Conservation (phyloP, 1,284 basidiomycete species). For the Schizophyllum commune region DNA sequence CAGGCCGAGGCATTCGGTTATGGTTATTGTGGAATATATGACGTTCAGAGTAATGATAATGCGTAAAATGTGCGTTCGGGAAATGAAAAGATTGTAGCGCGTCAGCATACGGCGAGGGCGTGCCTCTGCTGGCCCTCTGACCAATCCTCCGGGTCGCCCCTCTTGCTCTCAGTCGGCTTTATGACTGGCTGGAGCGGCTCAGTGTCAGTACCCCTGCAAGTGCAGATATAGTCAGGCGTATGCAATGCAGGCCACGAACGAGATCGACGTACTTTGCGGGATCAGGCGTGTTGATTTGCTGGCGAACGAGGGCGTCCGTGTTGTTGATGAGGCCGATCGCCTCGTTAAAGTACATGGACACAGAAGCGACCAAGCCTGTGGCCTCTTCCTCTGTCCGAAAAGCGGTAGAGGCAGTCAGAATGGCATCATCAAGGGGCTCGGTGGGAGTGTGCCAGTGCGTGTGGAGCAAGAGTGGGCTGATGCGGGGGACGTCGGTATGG, state of each 20-base stretch:
- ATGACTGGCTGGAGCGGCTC: background rate
- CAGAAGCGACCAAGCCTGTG: background rate
- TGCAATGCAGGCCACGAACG: background rate
- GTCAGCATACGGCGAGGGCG: too few species aligned
- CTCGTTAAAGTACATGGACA: background rate
- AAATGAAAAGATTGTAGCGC: too few species aligned
- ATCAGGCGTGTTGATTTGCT: background rate
- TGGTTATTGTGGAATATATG: too few species aligned
- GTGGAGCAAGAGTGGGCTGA: background rate
- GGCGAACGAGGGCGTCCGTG: background rate
- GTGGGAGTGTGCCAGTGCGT: background rate
- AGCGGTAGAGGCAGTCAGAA: background rate
- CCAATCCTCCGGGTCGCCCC: too few species aligned
- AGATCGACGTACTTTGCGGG: background rate
- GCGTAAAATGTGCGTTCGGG: too few species aligned
- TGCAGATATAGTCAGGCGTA: too few species aligned
- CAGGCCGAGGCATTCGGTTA: too few species aligned
- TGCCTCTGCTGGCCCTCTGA: too few species aligned
- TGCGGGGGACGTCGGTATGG: background rate
- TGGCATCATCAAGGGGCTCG: background rate
- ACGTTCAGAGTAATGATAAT: too few species aligned
- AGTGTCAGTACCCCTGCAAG: background rate
- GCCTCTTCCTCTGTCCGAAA: background rate
- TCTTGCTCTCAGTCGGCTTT: too few species aligned
- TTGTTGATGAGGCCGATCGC: background rate